Evolutionary conservation across 257 asterid species (phyloP), one percentile per base, ranked within the genome.

Genomic region (Plantago elongata): DNA sequence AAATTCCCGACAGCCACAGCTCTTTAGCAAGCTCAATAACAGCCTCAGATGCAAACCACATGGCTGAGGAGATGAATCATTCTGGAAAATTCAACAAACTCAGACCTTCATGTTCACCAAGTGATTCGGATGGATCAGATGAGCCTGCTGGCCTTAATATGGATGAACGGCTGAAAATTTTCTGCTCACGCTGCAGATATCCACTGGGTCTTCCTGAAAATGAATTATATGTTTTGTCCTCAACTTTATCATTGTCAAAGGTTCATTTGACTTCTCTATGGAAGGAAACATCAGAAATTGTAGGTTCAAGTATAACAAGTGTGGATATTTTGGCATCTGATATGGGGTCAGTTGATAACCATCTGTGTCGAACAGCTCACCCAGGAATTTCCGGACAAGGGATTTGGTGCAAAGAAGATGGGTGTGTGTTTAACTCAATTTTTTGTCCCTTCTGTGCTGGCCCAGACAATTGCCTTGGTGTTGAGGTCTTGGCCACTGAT

Each of bases 401-500:
- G 51, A 70, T 85, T 78, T 93, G 99, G 99, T 93, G 96, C 78
- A 84, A 79, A 67, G 96, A 85, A 77, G 99, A 93, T 75, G 99
- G 99, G 17, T 93, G 99, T 50, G 99, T 93, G 18, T 93, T 69
- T 74, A 79, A 74, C 57, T 74, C 86, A 45, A 30, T 93, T 7
- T 85, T 82, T 73, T 93, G 99, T 72, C 95, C 97, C 47, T 84
- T 81, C 63, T 93, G 99, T 54, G 54, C 54, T 58, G 74, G 66
- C 58, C 65, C 82, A 13, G 71, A 69, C 52, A 76, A 72, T 69
- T 86, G 94, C 62, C 89, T 93, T 57, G 99, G 97, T 16, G 94
- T 83, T 59, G 94, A 83, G 67, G 93, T 89, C 68, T 83, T 79
- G 74, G 99, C 99, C 49, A 83, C 97, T 51, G 97, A 93, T 83